Percentiles rank a stretch among this genome's conserved stretches.
Conservation (phyloP, 768 basidiomycete species). For the Cystobasidium ongulense region DNA sequence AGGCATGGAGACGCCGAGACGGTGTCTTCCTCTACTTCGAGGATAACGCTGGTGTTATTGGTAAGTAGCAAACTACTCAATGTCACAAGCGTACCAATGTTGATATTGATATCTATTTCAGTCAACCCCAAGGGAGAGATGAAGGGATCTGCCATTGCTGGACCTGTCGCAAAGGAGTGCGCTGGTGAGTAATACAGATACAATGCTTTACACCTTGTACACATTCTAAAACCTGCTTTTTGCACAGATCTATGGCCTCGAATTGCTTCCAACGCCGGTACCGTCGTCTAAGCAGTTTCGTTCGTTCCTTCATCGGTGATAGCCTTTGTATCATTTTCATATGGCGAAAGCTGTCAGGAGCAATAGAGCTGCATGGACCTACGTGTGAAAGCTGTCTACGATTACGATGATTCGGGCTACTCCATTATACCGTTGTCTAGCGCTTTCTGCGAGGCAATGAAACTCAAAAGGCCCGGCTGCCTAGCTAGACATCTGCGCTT, state of each 20-base stretch:
- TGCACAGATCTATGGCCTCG: slow-evolving; percentile 91
- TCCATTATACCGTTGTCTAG: background rate
- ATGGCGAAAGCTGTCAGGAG: background rate
- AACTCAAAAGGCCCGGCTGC: background rate
- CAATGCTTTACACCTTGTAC: background rate
- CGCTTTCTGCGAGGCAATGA: background rate
- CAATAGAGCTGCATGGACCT: background rate
- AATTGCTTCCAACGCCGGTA: slow-evolving; percentile 98
- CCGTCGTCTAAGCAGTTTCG: slow-evolving; percentile 61
- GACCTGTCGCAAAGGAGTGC: slow-evolving; percentile 99
- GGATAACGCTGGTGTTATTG: slow-evolving; percentile 43
- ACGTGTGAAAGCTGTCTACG: background rate
- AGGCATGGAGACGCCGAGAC: slow-evolving; percentile 94
- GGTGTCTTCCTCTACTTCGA: slow-evolving; percentile 87
- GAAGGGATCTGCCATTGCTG: slow-evolving; percentile 79
- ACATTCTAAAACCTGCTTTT: background rate
- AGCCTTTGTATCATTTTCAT: slow-evolving; percentile 5
- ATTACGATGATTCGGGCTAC: background rate
- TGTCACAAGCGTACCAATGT: too few relatives aligned
- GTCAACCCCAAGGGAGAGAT: slow-evolving; percentile 99
- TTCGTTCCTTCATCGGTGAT: background rate
- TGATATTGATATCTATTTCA: background rate
- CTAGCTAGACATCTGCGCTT: background rate
- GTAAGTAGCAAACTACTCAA: background rate
- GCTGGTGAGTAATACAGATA: slow-evolving; percentile 50